Evolutionary conservation across 805 yeast genomes (phyloP).

Genomic region (Hanseniaspora jakobsenii): DNA sequence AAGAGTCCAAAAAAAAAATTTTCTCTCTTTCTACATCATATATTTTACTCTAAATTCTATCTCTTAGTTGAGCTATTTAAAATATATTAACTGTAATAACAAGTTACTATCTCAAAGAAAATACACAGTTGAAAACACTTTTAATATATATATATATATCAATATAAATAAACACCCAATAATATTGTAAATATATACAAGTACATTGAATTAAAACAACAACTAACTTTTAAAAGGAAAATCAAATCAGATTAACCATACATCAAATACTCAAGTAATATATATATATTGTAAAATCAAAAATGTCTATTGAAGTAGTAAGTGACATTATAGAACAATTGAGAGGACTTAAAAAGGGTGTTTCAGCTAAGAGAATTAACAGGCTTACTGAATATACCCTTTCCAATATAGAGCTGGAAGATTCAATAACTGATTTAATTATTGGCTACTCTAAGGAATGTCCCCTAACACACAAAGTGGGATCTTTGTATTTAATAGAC

Average conservation of each 20-base stretch:
- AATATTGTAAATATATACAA: no score
- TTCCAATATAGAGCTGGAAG: slow-evolving; percentile 41
- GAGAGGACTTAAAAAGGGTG: slow-evolving; percentile 63
- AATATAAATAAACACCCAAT: no score
- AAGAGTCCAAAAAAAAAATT: no score
- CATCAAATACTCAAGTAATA: background rate
- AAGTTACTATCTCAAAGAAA: no score
- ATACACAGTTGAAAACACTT: no score
- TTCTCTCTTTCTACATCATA: no score
- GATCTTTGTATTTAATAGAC: slow-evolving; percentile 82
- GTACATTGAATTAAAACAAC: no score
- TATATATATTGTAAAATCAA: background rate
- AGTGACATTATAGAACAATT: slow-evolving; percentile 32
- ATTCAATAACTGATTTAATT: slow-evolving; percentile 22
- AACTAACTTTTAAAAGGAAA: no score
- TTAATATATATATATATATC: no score
- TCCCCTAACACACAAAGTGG: slow-evolving; percentile 74
- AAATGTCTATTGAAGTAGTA: slow-evolving; percentile 23
- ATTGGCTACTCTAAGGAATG: slow-evolving; percentile 49
- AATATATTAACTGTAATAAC: no score
- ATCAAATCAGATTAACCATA: background rate
- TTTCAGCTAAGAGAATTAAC: slow-evolving; percentile 89
- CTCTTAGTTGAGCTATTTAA: no score
- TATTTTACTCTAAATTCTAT: no score
- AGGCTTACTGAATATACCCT: slow-evolving; percentile 68